Evolutionary conservation across 768 basidiomycete genomes (phyloP), one percentile per base, ranked within the genome.

Genomic region (Phaeolepiota aurea): DNA sequence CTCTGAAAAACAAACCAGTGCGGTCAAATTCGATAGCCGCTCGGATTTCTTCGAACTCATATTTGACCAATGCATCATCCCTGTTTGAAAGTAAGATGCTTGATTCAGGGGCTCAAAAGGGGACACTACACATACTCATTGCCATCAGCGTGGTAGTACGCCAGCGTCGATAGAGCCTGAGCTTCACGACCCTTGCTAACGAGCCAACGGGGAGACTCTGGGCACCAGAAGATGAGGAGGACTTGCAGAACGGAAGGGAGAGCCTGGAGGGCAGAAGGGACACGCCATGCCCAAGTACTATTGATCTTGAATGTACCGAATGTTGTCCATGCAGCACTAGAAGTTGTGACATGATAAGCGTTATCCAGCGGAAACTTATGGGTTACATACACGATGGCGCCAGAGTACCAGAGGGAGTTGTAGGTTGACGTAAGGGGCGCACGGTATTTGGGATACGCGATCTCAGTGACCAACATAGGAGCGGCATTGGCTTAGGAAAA

Each of bases 331-430:
- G 86, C 86, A 25, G 87, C 79, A 45, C 77, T 78, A n/a, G 22
- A 20, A 35, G 36, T 16, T 38, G 32, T 10, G 28, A 35, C 21
- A 44, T 28, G 40, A 19, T 1, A 34, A 13, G 19, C 16, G 37
- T 40, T 15, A 40, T 15, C 15, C 3, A 18, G 32, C 5, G 28
- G 14, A 20, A 14, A 30, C 20, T 12, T 37, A 38, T 15, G 21
- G 22, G 2, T 12, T 30, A 65, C 75, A 32, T 48, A 81, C 78
- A 88, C 54, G 55, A 89, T 87, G 41, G 85, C 69, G 43, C 88
- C 88, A 12, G 82, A 79, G 56, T 87, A 87, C 87, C 88, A 90
- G 45, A 88, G 78, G 20, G 85, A 82, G 68, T 88, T 87, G 67
- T 85, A 87, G 37, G 77, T 61, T 2, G 84, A 79, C 11, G 85